Conservation (phyloP, 1,284 basidiomycete species). For the Volvariella surrecta region DNA sequence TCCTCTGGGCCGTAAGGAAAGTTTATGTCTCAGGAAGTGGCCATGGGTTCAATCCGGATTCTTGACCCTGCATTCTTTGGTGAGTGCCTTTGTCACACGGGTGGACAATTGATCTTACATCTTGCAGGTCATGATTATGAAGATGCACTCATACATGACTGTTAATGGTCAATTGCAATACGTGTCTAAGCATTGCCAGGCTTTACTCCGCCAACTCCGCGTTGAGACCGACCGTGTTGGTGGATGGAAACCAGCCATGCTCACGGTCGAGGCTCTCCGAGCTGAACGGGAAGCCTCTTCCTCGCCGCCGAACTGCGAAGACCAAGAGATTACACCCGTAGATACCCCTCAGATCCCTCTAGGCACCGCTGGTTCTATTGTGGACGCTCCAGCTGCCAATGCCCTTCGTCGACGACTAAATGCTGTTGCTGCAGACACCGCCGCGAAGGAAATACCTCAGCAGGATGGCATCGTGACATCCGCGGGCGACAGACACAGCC, state of each 20-base stretch:
- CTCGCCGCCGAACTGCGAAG: conserved; percentile 11
- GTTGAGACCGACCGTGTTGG: conserved; percentile 41
- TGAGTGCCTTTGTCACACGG: conserved; percentile 20
- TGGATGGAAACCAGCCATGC: conserved; percentile 54
- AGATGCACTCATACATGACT: conserved; percentile 91
- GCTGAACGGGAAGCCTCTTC: conserved; percentile 24
- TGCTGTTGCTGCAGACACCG: conserved; percentile 18
- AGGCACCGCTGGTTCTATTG: conserved; percentile 36
- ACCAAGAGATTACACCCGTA: conserved; percentile 17
- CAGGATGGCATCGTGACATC: neutral
- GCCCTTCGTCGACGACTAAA: conserved; percentile 47
- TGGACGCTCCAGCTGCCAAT: conserved; percentile 44
- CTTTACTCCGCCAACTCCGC: conserved; percentile 36
- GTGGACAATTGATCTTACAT: conserved; percentile 3
- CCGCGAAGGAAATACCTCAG: neutral
- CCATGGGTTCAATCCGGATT: conserved; percentile 98
- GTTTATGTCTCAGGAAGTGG: conserved; percentile 58
- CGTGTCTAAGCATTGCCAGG: conserved; percentile 37
- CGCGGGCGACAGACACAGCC: conserved; percentile 2
- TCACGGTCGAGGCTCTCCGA: conserved; percentile 34
- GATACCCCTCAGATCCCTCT: conserved; percentile 29
- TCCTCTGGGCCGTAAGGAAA: conserved; percentile 3
- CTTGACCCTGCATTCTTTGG: conserved; percentile 84
- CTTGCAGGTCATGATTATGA: conserved; percentile 84
- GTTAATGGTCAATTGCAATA: conserved; percentile 82